Evolutionary conservation across 1,139 yeast species (phyloP), one percentile per base, ranked within the genome.

Genomic region (Yamadazyma sp.): DNA sequence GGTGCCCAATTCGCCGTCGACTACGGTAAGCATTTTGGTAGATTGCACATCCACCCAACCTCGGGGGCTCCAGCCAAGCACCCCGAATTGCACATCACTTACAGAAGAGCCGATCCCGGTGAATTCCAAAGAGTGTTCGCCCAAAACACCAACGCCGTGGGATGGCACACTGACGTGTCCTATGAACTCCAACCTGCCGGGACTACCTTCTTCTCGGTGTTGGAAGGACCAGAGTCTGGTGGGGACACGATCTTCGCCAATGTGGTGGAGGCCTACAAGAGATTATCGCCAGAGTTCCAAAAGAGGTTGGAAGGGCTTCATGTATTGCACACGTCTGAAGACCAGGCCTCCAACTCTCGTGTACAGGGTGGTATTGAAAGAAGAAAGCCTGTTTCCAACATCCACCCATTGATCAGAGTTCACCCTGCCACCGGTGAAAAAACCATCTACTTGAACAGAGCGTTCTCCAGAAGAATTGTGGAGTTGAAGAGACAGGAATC

Each of bases 41-140:
- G 77, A n/a, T 66, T 81, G 39, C 88, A 83, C 61, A 70, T 78
- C 38, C 89, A 83, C 54, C 85, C 87, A 29, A 80, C 86, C 4
- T 77, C 85, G 5, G 83, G 85, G 5, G 75, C 83, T 10, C 87
- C 88, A 29, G 62, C 62, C 40, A 70, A 61, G 38, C 64, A 68
- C 47, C 75, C 81, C 2, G 81, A 80, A 50, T 68, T 82, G 48
- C 87, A 79, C 53, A 63, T 80, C 37, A 76, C 79, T 20, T 79
- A 74, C 58, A 66, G 80, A 47, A 63, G 79, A 48, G 73, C 77
- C 18, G 73, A 69, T 48, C 66, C 61, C 27, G 49, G 46, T 22
- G 51, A 50, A 35, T 46, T 48, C 30, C 53, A 59, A 29, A 58
- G 62, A 40, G 62, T 64, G 5, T 72, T 74, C 43, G 50, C 64